Evolutionary conservation across 106 monocot genomes (phyloP), one percentile per base, ranked within the genome.

Genomic region (Platanthera zijinensis): DNA sequence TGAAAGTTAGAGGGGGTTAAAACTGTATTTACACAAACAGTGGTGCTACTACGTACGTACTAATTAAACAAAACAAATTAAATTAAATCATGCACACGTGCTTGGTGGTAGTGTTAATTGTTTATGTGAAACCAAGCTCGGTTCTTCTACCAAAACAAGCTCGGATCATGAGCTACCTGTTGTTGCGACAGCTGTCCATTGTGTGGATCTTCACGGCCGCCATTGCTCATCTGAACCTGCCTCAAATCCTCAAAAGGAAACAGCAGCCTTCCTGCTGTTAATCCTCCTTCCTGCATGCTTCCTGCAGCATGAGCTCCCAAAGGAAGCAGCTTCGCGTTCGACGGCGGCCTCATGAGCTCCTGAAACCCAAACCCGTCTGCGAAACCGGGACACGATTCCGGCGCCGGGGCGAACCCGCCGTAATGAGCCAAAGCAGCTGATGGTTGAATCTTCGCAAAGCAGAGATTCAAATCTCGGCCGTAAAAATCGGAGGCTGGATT

Each of bases 331-430:
- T 72, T 72, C 72, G 21, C 0, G 17, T 51, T 51, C 9, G 51
- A 21, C 4, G 13, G 72, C 4, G 13, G 72, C 18, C 51, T 72
- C 72, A 72, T 51, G 50, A 51, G 49, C 50, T 72, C 72, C 72
- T 72, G 72, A 51, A 72, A 72, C 13, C 51, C 72, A 46, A 72
- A 72, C 49, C 72, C 51, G 21, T 21, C 21, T 25, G 21, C 72
- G 22, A 72, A 51, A 3, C 21, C 10, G 4, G 39, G 39, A 39
- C 39, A 39, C 0, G 72, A 32, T 72, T 19, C 72, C 2, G 50
- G 19, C 9, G 8, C 21, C 7, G 48, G 39, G 12, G 5, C 69
- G 12, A 70, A 17, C 48, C 47, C 25, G n/a, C 47, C 69, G 6
- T 48, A 14, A 46, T 66, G 66, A 66, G 32, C 28, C 12, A 66